Evolutionary conservation across 225 moss, liverwort and hornwort species (phyloP), one percentile per base, ranked within the genome.

Genomic region (Pleurozium schreberi): DNA sequence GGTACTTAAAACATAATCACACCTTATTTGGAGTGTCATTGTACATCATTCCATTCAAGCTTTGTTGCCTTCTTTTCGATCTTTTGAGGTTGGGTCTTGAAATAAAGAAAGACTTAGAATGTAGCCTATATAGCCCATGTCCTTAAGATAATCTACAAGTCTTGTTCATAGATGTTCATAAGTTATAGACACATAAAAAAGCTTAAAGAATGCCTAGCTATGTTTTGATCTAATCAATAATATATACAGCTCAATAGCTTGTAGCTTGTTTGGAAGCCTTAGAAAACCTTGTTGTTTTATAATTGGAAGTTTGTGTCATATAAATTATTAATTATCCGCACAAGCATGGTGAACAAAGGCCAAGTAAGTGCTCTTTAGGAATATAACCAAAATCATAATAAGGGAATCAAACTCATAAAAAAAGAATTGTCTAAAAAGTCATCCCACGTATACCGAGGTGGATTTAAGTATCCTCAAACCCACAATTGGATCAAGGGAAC

Each of bases 391-490:
- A 16, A 30, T 5, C n/a, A n/a, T n/a, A 47, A 18, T 10, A 18
- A 18, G 30, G 28, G 3, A 43, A 43, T 9, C 15, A 43, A 16
- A 27, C 9, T 28, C 5, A 16, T 43, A 28, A 6, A 10, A 4
- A 14, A 14, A 4, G 53, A 53, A 5, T 47, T 30, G 30, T 71
- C 19, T 31, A 75, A 31, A 75, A 75, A 75, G 17, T 18, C 45
- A 28, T 73, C 8, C 8, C 0, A 1, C 10, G 8, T 17, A 40
- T 25, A 14, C 3, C 1, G 1, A 25, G 14, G 25, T 14, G 8
- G 5, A 45, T 74, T 74, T 11, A 74, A 49, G 11, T 18, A 10
- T 30, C 18, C 18, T 47, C 47, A 31, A 67, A 75, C 49, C 49
- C 2, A 33, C 31, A 33, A 49, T 33, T 33, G 49, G 49, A 75